phyloP scores from a whole-genome alignment of 129 eudicot species.

The Pseudognaphalium luteoalbum region DNA sequence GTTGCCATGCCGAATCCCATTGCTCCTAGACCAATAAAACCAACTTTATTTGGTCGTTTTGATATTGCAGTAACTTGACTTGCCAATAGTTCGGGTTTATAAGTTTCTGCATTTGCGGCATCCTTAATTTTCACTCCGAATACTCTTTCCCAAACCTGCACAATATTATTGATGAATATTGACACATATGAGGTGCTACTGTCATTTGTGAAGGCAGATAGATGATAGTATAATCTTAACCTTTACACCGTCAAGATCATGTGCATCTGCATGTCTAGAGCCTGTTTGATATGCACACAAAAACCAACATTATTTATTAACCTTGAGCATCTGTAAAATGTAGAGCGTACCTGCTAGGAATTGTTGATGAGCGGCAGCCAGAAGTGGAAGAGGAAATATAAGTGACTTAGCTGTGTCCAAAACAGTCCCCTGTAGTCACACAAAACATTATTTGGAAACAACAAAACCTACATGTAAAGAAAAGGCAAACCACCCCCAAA shows the following conservation, averaged over 20 bases:
- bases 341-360: conserved; percentile 68
- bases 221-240: conserved; percentile 31
- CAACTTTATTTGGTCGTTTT: conserved; percentile 55
- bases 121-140: conserved; percentile 67
- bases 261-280: conserved; percentile 46
- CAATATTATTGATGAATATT: conserved; percentile 17
- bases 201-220: conserved; percentile 11
- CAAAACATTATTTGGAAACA: conserved; percentile 7
- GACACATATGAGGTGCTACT: conserved; percentile 11
- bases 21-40: conserved; percentile 98
- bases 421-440: conserved; percentile 58
- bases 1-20: conserved; percentile 99
- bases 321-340: conserved; percentile 11
- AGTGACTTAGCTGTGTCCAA: conserved; percentile 81
- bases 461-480: neutral
- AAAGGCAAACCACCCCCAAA: neutral
- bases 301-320: conserved; percentile 16
- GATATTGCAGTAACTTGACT: conserved; percentile 47
- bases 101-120: conserved; percentile 74
- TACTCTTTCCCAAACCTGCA: conserved; percentile 82
- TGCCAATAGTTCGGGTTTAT: conserved; percentile 76
- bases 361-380: conserved; percentile 93
- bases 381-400: conserved; percentile 83
- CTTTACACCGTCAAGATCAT: conserved; percentile 60
- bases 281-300: conserved; percentile 46